Base-by-base conservation (phyloP, 768 basidiomycete genomes). In the Lactarius indigo region DNA sequence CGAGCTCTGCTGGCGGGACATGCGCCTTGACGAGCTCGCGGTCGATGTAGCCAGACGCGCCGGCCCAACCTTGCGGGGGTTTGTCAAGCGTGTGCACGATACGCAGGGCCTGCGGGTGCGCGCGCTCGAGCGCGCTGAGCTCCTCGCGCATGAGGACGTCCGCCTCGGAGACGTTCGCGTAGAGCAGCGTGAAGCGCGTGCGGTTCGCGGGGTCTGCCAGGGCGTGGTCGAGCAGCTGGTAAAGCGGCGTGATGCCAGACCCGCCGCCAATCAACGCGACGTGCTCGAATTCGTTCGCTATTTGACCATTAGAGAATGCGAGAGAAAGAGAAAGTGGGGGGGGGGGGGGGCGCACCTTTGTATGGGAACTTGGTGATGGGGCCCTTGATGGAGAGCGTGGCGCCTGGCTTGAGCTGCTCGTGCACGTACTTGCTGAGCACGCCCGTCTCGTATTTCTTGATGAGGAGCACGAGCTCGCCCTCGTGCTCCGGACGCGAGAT, bases 111-210 rank as follows among this genome's bases (percentile, higher is more conserved):
- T 86, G 76, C 12, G 90, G 88, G 77, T 88, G 79, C 70, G 87
- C 84, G 73, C 84, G 84, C 78, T 87, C 84, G 72, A 92, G 79
- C 9, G 76, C 77, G 67, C 94, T 91, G 69, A 94, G 82, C 71
- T 90, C 87, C 73, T 90, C 84, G 61, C 88, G 87, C 68, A 96
- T 84, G 61, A 96, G 87, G 69, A 99, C 97, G 75, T 99, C 97
- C 61, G 84, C 81, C 75, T 94, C 92, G 17, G 93, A 85, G 44
- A 94, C 84, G 76, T 98, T 98, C 44, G 92, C 88, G 78, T 91
- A 98, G 72, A 99, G 79, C 63, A 98, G 82, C 57, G 89, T 96
- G 82, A 93, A 97, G 73, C 94, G 94, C 68, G 97, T 98, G 80
- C 88, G 93, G 85, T 98, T 97, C 50, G 78, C 71, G 37, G 85